These are phyloP conservation scores for Sequoiadendron giganteum DNA, from an alignment of 75 land plant species.

Conservation along the genomic window DNA sequence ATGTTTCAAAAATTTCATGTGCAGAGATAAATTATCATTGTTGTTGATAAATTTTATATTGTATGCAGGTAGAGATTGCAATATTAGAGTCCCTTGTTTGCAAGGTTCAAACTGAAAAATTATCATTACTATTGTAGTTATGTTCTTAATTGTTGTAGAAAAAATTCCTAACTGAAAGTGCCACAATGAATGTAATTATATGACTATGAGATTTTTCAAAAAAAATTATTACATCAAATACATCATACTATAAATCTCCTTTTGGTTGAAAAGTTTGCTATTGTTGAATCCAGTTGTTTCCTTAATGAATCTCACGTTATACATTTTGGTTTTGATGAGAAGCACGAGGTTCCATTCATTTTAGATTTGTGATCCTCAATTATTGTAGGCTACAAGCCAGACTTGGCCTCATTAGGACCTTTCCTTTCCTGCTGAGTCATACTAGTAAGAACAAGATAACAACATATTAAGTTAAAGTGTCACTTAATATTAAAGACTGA, in stretches of 20 bases:
- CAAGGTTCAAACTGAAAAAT: background rate
- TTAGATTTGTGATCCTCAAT: background rate
- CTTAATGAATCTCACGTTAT: no score
- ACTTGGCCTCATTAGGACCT: background rate
- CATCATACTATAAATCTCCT: no score
- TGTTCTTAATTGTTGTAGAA: no score
- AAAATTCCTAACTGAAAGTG: no score
- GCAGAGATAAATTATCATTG: background rate
- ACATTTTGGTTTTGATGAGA: background rate
- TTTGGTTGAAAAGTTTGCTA: no score
- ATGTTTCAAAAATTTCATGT: background rate
- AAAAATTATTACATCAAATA: no score
- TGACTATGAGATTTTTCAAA: no score
- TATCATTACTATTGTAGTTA: background rate
- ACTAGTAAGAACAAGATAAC: background rate
- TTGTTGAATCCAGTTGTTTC: no score
- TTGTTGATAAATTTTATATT: background rate
- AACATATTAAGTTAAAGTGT: background rate
- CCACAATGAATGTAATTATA: no score
- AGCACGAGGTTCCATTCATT: background rate
- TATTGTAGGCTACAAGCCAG: background rate
- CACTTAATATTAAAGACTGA: background rate
- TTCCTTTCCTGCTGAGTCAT: background rate
- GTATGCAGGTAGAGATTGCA: background rate
- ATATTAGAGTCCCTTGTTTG: background rate